phyloP scores from a whole-genome alignment of 192 early-diverging fungal species.

The Borealophlyctis nickersoniae region DNA sequence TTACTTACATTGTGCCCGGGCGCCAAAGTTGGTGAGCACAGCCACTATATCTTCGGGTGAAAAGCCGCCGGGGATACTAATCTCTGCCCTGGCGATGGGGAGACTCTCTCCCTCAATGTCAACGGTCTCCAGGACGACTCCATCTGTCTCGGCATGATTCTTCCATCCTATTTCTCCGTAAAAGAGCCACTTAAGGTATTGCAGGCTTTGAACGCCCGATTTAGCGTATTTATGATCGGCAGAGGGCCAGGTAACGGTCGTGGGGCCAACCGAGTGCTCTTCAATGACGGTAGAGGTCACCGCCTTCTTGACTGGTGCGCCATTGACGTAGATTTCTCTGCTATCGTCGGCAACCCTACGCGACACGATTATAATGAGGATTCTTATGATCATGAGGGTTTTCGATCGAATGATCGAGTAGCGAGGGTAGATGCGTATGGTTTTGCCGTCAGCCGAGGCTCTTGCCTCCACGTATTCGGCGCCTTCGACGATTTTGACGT shows the following conservation, averaged over 20 bases:
- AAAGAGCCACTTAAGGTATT: background rate
- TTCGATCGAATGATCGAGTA: background rate
- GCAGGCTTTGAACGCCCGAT: background rate
- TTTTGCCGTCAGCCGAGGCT: background rate
- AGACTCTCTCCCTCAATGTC: background rate
- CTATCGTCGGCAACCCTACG: background rate
- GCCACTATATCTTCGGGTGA: background rate
- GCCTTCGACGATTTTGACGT: constrained; percentile 12
- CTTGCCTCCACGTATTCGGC: background rate
- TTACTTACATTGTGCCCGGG: background rate
- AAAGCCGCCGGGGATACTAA: background rate
- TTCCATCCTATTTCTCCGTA: background rate
- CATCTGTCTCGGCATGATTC: background rate
- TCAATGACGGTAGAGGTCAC: background rate
- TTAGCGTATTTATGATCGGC: background rate
- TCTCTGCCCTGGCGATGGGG: background rate
- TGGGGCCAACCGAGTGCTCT: background rate
- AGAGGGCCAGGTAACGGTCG: background rate
- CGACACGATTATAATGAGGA: background rate
- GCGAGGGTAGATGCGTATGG: background rate
- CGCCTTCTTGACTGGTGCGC: background rate
- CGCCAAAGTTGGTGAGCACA: background rate
- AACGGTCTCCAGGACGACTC: background rate
- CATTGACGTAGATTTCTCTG: background rate
- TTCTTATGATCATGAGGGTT: background rate